A percentile compares a stretch with the other conserved stretches of the same genome.
phyloP scores from a whole-genome alignment of 495 filamentous ascomycete genomes.

The Friedmanniomyces simplex region DNA sequence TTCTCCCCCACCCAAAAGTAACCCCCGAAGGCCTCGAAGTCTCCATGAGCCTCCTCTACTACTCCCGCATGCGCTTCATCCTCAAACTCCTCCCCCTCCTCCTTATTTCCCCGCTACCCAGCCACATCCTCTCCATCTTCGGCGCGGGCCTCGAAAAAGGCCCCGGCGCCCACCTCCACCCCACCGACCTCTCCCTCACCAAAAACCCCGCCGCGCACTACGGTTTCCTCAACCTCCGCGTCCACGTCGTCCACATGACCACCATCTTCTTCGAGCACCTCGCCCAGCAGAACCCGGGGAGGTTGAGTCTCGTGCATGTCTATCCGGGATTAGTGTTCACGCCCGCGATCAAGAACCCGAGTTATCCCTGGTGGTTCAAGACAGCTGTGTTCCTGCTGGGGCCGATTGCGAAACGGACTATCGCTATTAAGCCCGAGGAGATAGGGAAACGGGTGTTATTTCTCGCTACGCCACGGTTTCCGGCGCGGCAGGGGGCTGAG shows the following conservation, averaged over 20 bases:
- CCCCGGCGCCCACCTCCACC: constrained; percentile 1
- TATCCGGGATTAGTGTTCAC: constrained; percentile 21
- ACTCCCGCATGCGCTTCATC: constrained; percentile 34
- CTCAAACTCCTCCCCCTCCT: constrained; percentile 33
- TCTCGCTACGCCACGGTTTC: neutral
- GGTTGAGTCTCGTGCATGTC: constrained; percentile 19
- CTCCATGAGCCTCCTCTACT: constrained; percentile 32
- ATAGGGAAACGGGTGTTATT: constrained; percentile 1
- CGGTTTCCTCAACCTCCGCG: constrained; percentile 9
- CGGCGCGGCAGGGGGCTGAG: neutral
- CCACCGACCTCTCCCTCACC: constrained; percentile 17
- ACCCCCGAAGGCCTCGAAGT: constrained; percentile 30
- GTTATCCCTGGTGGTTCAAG: constrained; percentile 9
- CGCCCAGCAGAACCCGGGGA: constrained; percentile 14
- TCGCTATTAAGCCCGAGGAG: neutral
- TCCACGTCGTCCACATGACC: constrained; percentile 17
- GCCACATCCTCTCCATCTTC: constrained; percentile 25
- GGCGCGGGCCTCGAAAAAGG: constrained; percentile 18
- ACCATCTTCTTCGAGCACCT: constrained; percentile 23
- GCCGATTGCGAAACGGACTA: neutral
- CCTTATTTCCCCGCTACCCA: neutral
- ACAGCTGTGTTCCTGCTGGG: neutral
- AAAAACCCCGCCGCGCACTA: constrained; percentile 8
- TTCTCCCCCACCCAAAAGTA: neutral
- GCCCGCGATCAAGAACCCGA: neutral